Conservation (phyloP, 2,329 filamentous ascomycete species). For the Diplocarpon mali region DNA sequence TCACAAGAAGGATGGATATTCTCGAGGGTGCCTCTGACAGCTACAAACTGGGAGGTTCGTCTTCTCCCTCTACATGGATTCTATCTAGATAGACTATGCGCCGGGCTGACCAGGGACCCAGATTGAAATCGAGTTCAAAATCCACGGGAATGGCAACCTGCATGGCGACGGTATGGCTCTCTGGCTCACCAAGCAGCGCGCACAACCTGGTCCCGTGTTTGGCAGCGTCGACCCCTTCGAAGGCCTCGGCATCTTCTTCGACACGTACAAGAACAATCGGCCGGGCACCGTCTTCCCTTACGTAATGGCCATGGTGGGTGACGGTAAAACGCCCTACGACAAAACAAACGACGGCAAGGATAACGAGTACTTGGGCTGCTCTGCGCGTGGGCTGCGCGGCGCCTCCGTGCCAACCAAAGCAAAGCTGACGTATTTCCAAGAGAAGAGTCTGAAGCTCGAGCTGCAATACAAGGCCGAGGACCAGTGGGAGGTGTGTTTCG, state of each 20-base stretch:
- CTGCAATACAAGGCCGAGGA: conserved; percentile 87
- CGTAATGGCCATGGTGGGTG: conserved; percentile 96
- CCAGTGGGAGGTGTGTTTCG: conserved; percentile 86
- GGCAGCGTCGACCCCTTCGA: conserved; percentile 83
- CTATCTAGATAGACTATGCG: no score
- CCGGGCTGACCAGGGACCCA: conserved; percentile 22
- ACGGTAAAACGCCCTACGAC: conserved; percentile 82
- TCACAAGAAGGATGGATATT: conserved; percentile 92
- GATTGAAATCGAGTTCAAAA: conserved; percentile 91
- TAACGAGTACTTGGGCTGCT: conserved; percentile 89
- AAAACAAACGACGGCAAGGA: conserved; percentile 90
- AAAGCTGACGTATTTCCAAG: conserved; percentile 89
- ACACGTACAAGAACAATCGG: conserved; percentile 99
- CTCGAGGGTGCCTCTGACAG: conserved; percentile 85
- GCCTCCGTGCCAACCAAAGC: conserved; percentile 71
- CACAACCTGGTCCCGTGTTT: conserved; percentile 71
- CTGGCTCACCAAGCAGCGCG: conserved; percentile 95
- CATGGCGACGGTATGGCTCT: conserved; percentile 96
- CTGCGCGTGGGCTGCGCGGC: conserved; percentile 81
- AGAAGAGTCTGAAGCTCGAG: conserved; percentile 82
- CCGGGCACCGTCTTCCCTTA: conserved; percentile 94
- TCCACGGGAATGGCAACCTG: conserved; percentile 77
- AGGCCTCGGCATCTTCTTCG: conserved; percentile 82
- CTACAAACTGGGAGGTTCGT: conserved; percentile 86
- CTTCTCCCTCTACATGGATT: background rate